Conservation (phyloP, 345 rosid species). For the Eucalyptus regnans region DNA sequence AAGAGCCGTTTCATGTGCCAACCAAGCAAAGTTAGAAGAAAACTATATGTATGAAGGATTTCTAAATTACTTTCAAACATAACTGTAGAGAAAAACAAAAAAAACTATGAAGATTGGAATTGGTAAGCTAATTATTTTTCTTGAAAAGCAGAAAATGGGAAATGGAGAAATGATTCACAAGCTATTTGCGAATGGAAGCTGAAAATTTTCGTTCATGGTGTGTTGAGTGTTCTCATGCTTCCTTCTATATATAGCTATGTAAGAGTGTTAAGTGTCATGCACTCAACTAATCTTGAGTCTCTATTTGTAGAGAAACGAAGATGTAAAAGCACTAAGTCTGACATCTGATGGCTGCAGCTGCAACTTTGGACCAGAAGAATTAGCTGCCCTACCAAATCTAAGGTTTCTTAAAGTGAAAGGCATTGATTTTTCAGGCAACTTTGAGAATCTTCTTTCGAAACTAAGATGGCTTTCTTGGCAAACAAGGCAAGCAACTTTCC, state of each 20-base stretch:
- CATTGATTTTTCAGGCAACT: not conserved
- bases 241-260: not conserved
- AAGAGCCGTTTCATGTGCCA: not conserved
- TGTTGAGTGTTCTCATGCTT: not conserved
- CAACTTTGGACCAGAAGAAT: not conserved
- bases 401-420: not conserved
- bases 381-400: not conserved
- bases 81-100: not conserved
- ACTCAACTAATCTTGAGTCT: not conserved
- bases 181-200: not conserved
- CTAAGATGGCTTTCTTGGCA: not conserved
- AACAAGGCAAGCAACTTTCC: not conserved
- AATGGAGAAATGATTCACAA: not conserved
- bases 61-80: not conserved
- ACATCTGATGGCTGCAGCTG: not conserved
- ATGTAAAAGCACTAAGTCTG: not conserved
- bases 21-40: not conserved
- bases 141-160: not conserved
- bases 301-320: not conserved
- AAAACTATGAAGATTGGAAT: not conserved
- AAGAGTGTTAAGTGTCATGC: not conserved
- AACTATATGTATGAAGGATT: not conserved
- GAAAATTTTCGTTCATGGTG: not conserved
- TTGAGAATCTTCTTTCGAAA: not conserved
- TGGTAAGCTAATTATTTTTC: not conserved